Evolutionary conservation across 306 rosid genomes (phyloP).

Genomic region (Sindora glabra): DNA sequence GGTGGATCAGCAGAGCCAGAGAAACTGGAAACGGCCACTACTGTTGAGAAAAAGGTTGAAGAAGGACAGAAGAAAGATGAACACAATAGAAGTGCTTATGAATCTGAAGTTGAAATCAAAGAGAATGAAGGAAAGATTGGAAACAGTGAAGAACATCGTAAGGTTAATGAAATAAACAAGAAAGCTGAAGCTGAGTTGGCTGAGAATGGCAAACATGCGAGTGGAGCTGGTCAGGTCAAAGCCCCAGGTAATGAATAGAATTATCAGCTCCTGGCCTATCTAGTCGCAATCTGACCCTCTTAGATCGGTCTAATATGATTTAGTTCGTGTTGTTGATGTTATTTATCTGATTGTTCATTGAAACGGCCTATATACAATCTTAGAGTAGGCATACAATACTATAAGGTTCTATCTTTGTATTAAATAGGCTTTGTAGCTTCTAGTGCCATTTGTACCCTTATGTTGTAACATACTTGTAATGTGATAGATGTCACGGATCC

Average conservation of each 20-base stretch:
- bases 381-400: slow-evolving; percentile 68
- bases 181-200: slow-evolving; percentile 38
- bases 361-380: slow-evolving; percentile 39
- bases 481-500: slow-evolving; percentile 37
- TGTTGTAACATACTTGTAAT: slow-evolving; percentile 52
- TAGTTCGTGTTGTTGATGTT: slow-evolving; percentile 48
- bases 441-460: slow-evolving; percentile 35
- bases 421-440: slow-evolving; percentile 42
- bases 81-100: slow-evolving; percentile 15
- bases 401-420: slow-evolving; percentile 44
- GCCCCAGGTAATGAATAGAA: slow-evolving; percentile 21
- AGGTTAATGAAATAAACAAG: slow-evolving; percentile 26
- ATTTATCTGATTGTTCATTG: slow-evolving; percentile 59
- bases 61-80: slow-evolving; percentile 47
- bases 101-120: slow-evolving; percentile 37
- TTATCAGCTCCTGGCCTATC: slow-evolving; percentile 22
- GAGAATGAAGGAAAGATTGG: slow-evolving; percentile 34
- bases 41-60: slow-evolving; percentile 32
- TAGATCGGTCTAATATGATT: slow-evolving; percentile 38
- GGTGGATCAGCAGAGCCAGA: slow-evolving; percentile 24
- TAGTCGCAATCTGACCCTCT: slow-evolving; percentile 39
- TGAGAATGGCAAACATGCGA: slow-evolving; percentile 39
- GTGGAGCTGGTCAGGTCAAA: slow-evolving; percentile 29
- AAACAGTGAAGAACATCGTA: slow-evolving; percentile 29
- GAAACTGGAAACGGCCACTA: slow-evolving; percentile 19